phyloP scores from a whole-genome alignment of 495 filamentous ascomycete genomes.

The Hyphodiscus hymeniophilus region DNA sequence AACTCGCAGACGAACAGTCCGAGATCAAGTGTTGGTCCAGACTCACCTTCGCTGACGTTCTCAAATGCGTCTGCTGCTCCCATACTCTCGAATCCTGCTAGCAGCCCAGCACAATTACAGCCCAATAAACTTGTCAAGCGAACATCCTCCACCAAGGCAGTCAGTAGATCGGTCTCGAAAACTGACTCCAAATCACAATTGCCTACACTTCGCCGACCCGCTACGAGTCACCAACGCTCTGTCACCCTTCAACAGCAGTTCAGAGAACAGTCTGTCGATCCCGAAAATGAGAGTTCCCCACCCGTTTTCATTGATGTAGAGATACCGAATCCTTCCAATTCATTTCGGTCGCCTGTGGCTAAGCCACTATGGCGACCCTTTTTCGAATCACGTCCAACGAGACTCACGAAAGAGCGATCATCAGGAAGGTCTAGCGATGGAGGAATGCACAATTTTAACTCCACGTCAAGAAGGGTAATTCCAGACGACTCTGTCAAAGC shows the following conservation, averaged over 20 bases:
- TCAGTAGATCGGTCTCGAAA: slow-evolving; percentile 25
- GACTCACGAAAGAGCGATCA: slow-evolving; percentile 29
- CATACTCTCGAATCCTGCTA: slow-evolving; percentile 40
- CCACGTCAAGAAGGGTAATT: slow-evolving; percentile 26
- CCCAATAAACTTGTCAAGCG: slow-evolving; percentile 91
- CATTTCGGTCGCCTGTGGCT: slow-evolving; percentile 8
- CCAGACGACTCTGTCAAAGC: slow-evolving; percentile 20
- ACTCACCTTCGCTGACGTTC: slow-evolving; percentile 60
- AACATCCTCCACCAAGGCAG: slow-evolving; percentile 51
- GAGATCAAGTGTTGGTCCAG: slow-evolving; percentile 55
- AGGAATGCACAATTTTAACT: slow-evolving; percentile 16
- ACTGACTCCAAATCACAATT: slow-evolving; percentile 44
- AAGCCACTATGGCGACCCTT: slow-evolving; percentile 36
- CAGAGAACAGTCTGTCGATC: slow-evolving; percentile 13
- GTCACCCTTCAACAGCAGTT: slow-evolving; percentile 54
- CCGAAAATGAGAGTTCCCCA: slow-evolving; percentile 3
- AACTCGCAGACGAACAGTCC: slow-evolving; percentile 66
- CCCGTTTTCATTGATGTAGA: slow-evolving; percentile 3
- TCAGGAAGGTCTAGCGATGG: slow-evolving; percentile 22
- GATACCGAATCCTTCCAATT: slow-evolving; percentile 1
- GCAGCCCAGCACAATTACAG: slow-evolving; percentile 15
- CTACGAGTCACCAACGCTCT: slow-evolving; percentile 80
- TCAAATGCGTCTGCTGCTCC: slow-evolving; percentile 65
- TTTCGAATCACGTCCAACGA: slow-evolving; percentile 31
- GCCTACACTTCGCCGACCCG: slow-evolving; percentile 61